phyloP scores from a whole-genome alignment of 2,329 filamentous ascomycete species.

The Fusarium brevicatenulatum region DNA sequence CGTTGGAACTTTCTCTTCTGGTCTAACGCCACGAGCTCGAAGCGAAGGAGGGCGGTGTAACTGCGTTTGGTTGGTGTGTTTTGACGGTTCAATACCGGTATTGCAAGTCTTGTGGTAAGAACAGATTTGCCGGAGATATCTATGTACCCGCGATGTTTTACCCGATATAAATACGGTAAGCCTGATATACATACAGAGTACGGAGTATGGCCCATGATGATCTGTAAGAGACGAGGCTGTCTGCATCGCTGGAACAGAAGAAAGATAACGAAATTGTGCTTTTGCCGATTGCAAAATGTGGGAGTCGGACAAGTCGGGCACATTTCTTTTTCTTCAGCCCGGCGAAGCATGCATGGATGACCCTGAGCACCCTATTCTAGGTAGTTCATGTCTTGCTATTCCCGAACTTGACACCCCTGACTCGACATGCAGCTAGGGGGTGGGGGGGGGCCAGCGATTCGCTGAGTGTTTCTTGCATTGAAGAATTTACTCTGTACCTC shows the following conservation, averaged over 20 bases:
- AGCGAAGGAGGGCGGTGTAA: constrained; percentile 22
- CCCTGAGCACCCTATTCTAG: constrained; percentile 1
- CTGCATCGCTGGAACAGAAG: constrained; percentile 4
- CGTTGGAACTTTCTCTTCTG: constrained; percentile 22
- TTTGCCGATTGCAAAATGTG: constrained; percentile 10
- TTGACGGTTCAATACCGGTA: not conserved
- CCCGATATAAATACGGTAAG: not conserved
- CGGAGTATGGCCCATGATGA: not conserved
- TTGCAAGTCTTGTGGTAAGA: not conserved
- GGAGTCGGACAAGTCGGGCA: not conserved
- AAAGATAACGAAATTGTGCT: not conserved
- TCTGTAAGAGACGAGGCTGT: not conserved
- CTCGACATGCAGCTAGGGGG: constrained; percentile 17
- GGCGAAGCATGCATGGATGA: constrained; percentile 1
- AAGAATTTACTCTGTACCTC: not conserved
- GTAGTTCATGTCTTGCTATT: constrained; percentile 24
- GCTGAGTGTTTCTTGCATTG: constrained; percentile 25
- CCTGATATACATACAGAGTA: not conserved
- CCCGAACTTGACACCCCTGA: constrained; percentile 36
- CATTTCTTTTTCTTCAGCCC: constrained; percentile 14
- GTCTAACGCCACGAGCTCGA: constrained; percentile 14
- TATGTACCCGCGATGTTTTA: constrained; percentile 14
- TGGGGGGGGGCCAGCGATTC: constrained; percentile 12
- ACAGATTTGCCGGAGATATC: constrained; percentile 9
- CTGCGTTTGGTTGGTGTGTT: constrained; percentile 3